phyloP scores from a whole-genome alignment of 73 alveolate genomes.

The Urostyla sp. region DNA sequence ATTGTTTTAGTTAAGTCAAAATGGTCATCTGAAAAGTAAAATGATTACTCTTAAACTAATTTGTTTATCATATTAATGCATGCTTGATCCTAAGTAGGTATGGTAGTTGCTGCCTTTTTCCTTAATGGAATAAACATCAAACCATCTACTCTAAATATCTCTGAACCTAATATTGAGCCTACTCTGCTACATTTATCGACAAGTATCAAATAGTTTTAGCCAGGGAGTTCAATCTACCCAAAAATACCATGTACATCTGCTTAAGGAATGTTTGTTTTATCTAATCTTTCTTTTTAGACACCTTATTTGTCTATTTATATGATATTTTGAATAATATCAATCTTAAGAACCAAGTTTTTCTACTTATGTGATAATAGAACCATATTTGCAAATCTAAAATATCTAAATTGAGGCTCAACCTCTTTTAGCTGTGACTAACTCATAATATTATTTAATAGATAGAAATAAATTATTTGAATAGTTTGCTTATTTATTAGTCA shows the following conservation, averaged over 20 bases:
- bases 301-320: background rate
- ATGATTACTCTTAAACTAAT: slow-evolving; percentile 78
- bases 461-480: no score
- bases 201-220: slow-evolving; percentile 49
- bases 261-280: background rate
- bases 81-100: slow-evolving; percentile 67
- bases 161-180: slow-evolving; percentile 54
- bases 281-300: no score
- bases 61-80: slow-evolving; percentile 80
- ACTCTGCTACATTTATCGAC: slow-evolving; percentile 57
- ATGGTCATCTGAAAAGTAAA: slow-evolving; percentile 92
- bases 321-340: slow-evolving; percentile 2
- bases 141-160: slow-evolving; percentile 71
- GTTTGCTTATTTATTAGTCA: no score
- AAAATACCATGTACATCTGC: slow-evolving; percentile 63
- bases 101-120: background rate
- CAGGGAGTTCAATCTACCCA: slow-evolving; percentile 53
- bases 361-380: slow-evolving; percentile 14
- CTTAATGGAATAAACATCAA: slow-evolving; percentile 52
- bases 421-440: no score
- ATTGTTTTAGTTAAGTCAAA: slow-evolving; percentile 86
- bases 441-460: no score
- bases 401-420: no score
- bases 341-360: background rate
- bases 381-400: no score